Base-by-base conservation (phyloP, 306 rosid genomes). In the Pyrus communis region DNA sequence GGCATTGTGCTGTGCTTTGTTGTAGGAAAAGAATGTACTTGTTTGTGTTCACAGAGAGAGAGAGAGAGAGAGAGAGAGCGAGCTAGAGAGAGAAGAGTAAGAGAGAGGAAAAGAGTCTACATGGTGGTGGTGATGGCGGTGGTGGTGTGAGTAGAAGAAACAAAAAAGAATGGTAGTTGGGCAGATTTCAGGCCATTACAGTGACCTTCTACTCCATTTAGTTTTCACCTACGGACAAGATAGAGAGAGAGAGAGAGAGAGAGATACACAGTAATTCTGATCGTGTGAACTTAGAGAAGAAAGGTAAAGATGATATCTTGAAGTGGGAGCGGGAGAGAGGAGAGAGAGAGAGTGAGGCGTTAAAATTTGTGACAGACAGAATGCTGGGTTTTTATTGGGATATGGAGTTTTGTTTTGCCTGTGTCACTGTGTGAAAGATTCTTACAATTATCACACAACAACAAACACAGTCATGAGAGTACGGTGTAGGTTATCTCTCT, bases 141-240 rank as follows among this genome's bases (percentile, higher is more conserved):
- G 23, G 67, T 22, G 31, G 10, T 35, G n/a, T 14, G 67, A 61
- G 69, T 38, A 55, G 82, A 11, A 43, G 35, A 54, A 71, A 75
- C 76, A 71, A 52, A 57, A 17, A 68, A 80, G 78, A 85, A 77
- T 77, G 82, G 81, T 82, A 70, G 88, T 75, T 82, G 38, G 14
- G 13, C 76, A 69, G 82, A 59, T 11, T 27, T 57, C 25, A 30
- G 14, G 51, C 45, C 66, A 69, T 57, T 38, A 13, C 59, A 55
- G 21, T 66, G 19, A 4, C 3, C 40, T 19, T 52, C 60, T 1
- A 2, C 43, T 38, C 60, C 25, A 2, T 59, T 51, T 62, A 51
- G 55, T 45, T 69, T 57, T 49, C 75, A 72, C 60, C 75, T n/a
- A 23, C 60, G 73, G 67, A 49, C 7, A 1, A 23, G 27, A 25